A percentile compares a stretch with the other conserved stretches of the same genome.
Conservation (phyloP, 352 stramenopile species). For the Pythium phragmiticola region DNA sequence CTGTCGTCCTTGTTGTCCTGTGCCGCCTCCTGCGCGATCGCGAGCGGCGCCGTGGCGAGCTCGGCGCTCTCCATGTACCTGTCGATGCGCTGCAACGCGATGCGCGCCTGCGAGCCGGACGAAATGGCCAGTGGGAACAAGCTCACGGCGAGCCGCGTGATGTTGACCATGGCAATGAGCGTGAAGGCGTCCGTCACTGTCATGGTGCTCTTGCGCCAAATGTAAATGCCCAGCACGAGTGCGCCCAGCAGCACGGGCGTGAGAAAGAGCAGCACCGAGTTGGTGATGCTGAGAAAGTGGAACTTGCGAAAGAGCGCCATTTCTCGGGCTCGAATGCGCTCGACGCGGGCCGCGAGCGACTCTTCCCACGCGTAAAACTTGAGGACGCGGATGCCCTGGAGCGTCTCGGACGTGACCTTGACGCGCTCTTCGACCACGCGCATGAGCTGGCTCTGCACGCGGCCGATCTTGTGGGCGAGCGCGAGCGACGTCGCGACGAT, state of each 20-base stretch:
- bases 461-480: conserved; percentile 24
- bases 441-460: conserved; percentile 28
- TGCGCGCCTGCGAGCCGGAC: conserved; percentile 26
- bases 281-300: conserved; percentile 57
- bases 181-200: conserved; percentile 53
- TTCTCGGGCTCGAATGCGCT: conserved; percentile 41
- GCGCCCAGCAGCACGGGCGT: conserved; percentile 44
- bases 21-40: neutral
- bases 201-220: conserved; percentile 39
- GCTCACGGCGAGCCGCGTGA: conserved; percentile 42
- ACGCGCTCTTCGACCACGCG: conserved; percentile 64
- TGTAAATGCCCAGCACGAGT: conserved; percentile 35
- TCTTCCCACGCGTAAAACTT: conserved; percentile 90
- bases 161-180: conserved; percentile 59
- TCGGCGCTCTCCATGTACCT: conserved; percentile 31
- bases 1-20: neutral
- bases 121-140: conserved; percentile 31
- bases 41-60: conserved; percentile 1
- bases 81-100: conserved; percentile 28
- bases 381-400: conserved; percentile 87
- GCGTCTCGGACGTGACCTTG: conserved; percentile 91
- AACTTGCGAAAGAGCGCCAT: conserved; percentile 49
- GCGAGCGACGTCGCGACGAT: conserved; percentile 25
- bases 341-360: conserved; percentile 40
- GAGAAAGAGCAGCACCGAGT: conserved; percentile 57